Base-by-base conservation (phyloP, 2,329 filamentous ascomycete species). In the Epichloe typhina region DNA sequence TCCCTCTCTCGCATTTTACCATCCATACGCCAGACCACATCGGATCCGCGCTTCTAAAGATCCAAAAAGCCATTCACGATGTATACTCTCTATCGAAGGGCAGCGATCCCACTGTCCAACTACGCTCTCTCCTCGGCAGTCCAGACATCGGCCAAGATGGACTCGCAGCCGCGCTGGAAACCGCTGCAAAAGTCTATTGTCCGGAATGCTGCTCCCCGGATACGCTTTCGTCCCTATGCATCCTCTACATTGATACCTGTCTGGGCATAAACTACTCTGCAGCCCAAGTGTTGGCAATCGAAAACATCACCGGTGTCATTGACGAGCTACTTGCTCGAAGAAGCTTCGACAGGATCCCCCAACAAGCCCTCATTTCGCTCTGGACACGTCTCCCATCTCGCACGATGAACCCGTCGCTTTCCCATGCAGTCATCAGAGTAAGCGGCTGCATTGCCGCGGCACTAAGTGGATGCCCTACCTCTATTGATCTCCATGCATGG, bases 381-480 rank as follows among this genome's bases (percentile, higher is more conserved):
- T 77, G 74, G 74, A 55, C 55, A 2, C 61, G 62, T 9, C 57
- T 74, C 9, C 60, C 65, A 2, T 54, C 58, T 3, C 66, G 67
- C 19, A 57, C 66, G 2, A 62, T 75, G 55, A 77, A 70, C 55
- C 74, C 76, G 4, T 65, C 67, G 17, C 65, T 80, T 8, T 69
- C 69, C 4, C 72, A 79, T 50, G 72, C 75, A 3, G 62, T 76
- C 19, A 64, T 78, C 52, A 67, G 72, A 48, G 61, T 66, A 35
- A 74, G 73, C 55, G 75, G 75, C 0, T 65, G 67, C 3, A 61
- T 78, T 12, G 57, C 72, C 37, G 67, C 69, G 0, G 59, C 66
- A 4, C 55, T 70, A 19, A 55, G 59, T 8, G 45, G 54, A 42
- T 37, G 19, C 6, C 36, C 59, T 3, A 51, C 57, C 3, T 3